phyloP scores from a whole-genome alignment of 441 rosid species.

The Rhodomyrtus psidioides region DNA sequence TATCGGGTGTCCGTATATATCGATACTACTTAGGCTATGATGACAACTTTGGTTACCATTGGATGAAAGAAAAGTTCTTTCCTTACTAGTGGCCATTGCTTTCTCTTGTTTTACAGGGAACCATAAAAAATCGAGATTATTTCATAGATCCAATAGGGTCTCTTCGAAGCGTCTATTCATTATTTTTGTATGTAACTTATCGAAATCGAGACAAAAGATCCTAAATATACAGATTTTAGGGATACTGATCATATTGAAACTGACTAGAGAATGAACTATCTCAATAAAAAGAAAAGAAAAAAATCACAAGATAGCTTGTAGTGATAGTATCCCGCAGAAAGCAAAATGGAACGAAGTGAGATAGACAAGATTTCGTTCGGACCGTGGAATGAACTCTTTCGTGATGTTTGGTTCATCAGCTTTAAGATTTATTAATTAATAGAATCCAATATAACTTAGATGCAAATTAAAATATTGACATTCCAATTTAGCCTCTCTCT shows the following conservation, averaged over 20 bases:
- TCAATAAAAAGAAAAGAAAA: not conserved
- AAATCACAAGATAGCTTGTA: not conserved
- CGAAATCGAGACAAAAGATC: not conserved
- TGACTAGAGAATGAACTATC: too few relatives aligned
- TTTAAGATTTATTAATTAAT: not conserved
- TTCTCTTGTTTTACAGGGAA: not conserved
- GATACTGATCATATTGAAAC: not conserved
- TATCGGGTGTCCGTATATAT: too few relatives aligned
- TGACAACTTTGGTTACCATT: not conserved
- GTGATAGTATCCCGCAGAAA: too few relatives aligned
- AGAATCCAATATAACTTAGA: not conserved
- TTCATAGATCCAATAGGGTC: not conserved
- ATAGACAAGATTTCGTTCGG: not conserved
- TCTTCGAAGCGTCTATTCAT: not conserved
- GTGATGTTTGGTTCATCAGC: too few relatives aligned
- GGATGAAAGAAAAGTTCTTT: not conserved
- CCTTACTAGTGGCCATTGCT: not conserved
- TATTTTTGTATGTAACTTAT: not conserved
- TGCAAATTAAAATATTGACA: not conserved
- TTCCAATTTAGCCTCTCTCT: not conserved
- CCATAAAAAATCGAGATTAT: not conserved
- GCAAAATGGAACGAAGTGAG: too few relatives aligned
- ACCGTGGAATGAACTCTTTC: too few relatives aligned
- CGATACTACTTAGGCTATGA: not conserved
- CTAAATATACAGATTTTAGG: not conserved